These are phyloP conservation scores for Paulownia fortunei DNA, from an alignment of 257 asterid species.

Conservation along the genomic window DNA sequence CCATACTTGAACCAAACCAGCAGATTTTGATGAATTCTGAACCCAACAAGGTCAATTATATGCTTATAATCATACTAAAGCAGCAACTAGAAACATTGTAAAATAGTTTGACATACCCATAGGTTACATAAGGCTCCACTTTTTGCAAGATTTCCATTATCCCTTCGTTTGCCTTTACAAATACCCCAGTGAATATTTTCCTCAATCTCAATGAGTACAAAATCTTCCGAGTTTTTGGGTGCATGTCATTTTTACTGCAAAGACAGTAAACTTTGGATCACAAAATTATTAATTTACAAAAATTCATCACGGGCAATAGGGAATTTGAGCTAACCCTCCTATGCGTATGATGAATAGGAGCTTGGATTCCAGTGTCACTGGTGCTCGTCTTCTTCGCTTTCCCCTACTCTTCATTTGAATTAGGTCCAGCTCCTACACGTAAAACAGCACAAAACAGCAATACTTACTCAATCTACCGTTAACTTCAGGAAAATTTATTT, in stretches of 20 bases:
- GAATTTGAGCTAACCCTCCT: constrained; percentile 65
- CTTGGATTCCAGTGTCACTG: constrained; percentile 50
- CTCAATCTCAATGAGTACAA: constrained; percentile 76
- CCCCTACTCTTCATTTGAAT: constrained; percentile 81
- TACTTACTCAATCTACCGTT: neutral
- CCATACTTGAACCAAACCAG: neutral
- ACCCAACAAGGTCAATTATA: neutral
- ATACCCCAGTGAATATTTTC: constrained; percentile 74
- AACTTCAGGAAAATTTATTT: neutral
- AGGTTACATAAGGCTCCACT: constrained; percentile 91
- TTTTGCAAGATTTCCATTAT: constrained; percentile 64
- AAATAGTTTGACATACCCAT: constrained; percentile 66
- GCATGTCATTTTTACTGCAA: constrained; percentile 86
- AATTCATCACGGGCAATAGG: neutral
- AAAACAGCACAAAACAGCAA: neutral
- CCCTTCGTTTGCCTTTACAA: constrained; percentile 69
- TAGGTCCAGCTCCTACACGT: constrained; percentile 77
- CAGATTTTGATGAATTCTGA: neutral
- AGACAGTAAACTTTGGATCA: neutral
- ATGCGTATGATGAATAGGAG: constrained; percentile 82
- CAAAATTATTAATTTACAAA: neutral
- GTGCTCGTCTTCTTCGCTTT: constrained; percentile 50
- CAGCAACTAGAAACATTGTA: neutral
- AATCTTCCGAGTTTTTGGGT: constrained; percentile 66
- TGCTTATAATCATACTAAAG: neutral